Evolutionary conservation across 148 eudicot genomes (phyloP), one percentile per base, ranked within the genome.

Genomic region (Silene uniflora): DNA sequence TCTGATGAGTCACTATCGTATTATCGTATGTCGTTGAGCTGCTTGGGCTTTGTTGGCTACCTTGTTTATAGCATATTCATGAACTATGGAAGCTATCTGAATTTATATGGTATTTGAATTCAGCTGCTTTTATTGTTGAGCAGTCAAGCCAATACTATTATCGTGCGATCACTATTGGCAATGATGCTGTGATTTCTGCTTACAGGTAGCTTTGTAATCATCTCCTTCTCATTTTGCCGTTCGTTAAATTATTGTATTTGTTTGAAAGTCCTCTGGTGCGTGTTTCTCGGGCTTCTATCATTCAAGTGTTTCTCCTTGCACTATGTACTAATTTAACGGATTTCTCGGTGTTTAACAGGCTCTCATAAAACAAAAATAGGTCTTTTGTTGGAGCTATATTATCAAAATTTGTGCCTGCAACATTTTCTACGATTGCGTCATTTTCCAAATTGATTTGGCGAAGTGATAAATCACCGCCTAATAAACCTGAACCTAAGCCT

Each of bases 41-140:
- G 55, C 69, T 22, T 74, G 24, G 6, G 13, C 66, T 62, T 74
- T 68, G 71, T 62, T 24, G 25, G 29, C 8, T 29, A 39, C 18
- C 46, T 67, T 55, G 25, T 22, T 24, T 7, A 25, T 79, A 19
- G 23, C 49, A 46, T 42, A 76, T 55, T 27, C 62, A 63, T 54
- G 75, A 29, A 47, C 76, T 81, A 17, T 73, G 81, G 82, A 82
- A 76, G 77, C 68, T 81, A 60, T 89, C 91, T 91, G 91, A 90
- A 88, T 78, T 84, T 84, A 82, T 80, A 84, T 86, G 90, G 88
- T 89, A 82, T 86, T 88, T 89, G 93, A 94, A 86, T 90, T 86
- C 92, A 90, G 91, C 93, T 94, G 88, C 87, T 94, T 94, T 90
- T 90, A 81, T 90, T 91, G 87, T 93, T 91, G 93, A 89, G 93